These are phyloP conservation scores for Berberis thunbergii DNA, from an alignment of 164 flowering plant species.

Conservation along the genomic window DNA sequence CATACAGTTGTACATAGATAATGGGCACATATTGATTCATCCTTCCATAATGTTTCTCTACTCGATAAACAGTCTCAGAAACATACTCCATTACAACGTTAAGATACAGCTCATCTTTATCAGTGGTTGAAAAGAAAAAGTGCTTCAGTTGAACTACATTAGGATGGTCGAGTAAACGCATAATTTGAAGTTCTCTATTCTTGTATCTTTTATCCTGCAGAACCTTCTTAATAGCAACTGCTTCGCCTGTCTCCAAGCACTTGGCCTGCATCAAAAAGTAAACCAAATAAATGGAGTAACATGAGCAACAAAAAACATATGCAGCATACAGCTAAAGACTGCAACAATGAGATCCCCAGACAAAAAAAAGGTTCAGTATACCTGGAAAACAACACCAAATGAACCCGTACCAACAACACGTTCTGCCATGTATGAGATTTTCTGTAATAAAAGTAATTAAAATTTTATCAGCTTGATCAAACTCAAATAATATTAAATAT, in stretches of 20 bases:
- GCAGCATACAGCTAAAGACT: background rate
- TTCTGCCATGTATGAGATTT: conserved; percentile 91
- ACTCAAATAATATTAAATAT: too few relatives aligned
- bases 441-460: conserved; percentile 32
- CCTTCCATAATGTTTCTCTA: conserved; percentile 61
- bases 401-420: conserved; percentile 99
- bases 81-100: conserved; percentile 91
- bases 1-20: conserved; percentile 66
- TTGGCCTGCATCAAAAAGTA: conserved; percentile 51
- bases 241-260: conserved; percentile 83
- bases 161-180: conserved; percentile 84
- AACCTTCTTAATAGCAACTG: conserved; percentile 96
- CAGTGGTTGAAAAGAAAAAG: conserved; percentile 85
- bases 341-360: background rate
- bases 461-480: background rate
- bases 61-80: conserved; percentile 80
- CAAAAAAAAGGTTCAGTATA: conserved; percentile 12
- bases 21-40: conserved; percentile 75
- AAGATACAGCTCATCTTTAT: conserved; percentile 82
- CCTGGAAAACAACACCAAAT: conserved; percentile 99
- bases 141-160: conserved; percentile 77
- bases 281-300: background rate
- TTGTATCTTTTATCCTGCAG: conserved; percentile 98
- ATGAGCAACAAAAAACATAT: background rate
- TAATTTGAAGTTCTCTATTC: conserved; percentile 87